These are phyloP conservation scores for Solanum lycopersicoides DNA, from an alignment of 257 asterid genomes.

Conservation along the genomic window DNA sequence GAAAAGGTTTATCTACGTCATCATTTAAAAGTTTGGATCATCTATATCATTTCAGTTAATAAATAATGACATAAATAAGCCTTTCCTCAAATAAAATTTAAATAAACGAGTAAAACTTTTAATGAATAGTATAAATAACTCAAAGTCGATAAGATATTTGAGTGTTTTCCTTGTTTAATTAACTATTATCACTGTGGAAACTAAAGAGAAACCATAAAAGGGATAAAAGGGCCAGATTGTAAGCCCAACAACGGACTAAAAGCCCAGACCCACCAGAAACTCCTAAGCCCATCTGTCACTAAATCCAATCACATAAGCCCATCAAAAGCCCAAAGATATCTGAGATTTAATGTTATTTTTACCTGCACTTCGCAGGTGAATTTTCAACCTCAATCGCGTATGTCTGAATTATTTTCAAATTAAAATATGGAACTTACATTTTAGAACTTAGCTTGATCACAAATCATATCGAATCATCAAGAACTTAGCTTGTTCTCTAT, in stretches of 20 bases:
- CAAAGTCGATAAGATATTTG: background rate
- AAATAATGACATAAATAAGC: too few relatives aligned
- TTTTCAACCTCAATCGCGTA: background rate
- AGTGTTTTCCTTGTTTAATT: background rate
- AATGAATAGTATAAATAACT: background rate
- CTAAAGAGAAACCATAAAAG: background rate
- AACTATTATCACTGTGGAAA: background rate
- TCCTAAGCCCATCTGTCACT: background rate
- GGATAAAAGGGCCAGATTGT: background rate
- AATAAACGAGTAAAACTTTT: too few relatives aligned
- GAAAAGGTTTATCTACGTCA: too few relatives aligned
- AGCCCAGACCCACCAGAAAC: background rate
- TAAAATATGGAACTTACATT: background rate
- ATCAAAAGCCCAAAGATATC: background rate
- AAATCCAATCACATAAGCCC: background rate
- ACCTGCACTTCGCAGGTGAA: fast-evolving
- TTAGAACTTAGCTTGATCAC: background rate
- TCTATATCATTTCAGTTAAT: too few relatives aligned
- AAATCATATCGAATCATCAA: too few relatives aligned
- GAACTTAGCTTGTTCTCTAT: too few relatives aligned
- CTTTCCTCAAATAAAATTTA: too few relatives aligned
- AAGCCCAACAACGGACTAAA: background rate
- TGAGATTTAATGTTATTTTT: background rate
- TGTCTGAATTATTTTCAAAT: too few relatives aligned
- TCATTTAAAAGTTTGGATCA: too few relatives aligned